A percentile compares a stretch with the other conserved stretches of the same genome.
These are phyloP conservation scores for Bonia amplexicaulis DNA, from an alignment of 176 grass and related monocot genomes.

Conservation along the genomic window DNA sequence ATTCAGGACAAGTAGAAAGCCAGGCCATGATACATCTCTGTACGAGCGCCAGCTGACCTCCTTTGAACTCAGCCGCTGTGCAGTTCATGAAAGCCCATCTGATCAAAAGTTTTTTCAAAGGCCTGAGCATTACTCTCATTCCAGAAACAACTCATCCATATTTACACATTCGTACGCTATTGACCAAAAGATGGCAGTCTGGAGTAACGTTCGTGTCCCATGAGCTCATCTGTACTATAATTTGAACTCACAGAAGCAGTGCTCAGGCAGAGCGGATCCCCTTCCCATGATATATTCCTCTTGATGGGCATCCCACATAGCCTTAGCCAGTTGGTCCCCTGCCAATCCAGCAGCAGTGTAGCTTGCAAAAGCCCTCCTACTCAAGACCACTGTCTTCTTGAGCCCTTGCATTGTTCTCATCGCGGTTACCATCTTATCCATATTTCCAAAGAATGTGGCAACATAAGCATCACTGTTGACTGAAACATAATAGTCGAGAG, in stretches of 20 bases:
- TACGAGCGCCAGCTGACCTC: background rate
- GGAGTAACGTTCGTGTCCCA: background rate
- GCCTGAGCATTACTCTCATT: background rate
- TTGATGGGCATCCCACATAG: slow-evolving; percentile 68
- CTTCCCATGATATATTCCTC: slow-evolving; percentile 80
- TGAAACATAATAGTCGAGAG: slow-evolving; percentile 93
- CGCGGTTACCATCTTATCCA: slow-evolving; percentile 95
- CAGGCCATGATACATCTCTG: background rate
- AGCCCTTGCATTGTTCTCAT: slow-evolving; percentile 80
- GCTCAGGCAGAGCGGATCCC: slow-evolving; percentile 72
- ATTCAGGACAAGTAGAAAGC: background rate
- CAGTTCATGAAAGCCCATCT: background rate
- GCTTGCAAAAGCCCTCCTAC: slow-evolving; percentile 78
- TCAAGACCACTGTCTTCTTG: slow-evolving; percentile 76
- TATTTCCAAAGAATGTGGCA: slow-evolving; percentile 93
- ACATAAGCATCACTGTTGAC: slow-evolving; percentile 77
- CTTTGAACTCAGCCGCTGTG: background rate
- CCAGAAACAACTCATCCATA: background rate
- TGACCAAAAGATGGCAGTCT: background rate
- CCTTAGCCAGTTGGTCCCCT: slow-evolving; percentile 64
- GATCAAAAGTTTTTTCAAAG: background rate
- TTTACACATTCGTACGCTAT: background rate
- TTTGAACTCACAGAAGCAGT: slow-evolving; percentile 83
- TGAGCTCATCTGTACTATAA: slow-evolving; percentile 36
- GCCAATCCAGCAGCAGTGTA: slow-evolving; percentile 47